These are phyloP conservation scores for Stenocarpella maydis DNA, from an alignment of 2,329 filamentous ascomycete species.

Conservation along the genomic window DNA sequence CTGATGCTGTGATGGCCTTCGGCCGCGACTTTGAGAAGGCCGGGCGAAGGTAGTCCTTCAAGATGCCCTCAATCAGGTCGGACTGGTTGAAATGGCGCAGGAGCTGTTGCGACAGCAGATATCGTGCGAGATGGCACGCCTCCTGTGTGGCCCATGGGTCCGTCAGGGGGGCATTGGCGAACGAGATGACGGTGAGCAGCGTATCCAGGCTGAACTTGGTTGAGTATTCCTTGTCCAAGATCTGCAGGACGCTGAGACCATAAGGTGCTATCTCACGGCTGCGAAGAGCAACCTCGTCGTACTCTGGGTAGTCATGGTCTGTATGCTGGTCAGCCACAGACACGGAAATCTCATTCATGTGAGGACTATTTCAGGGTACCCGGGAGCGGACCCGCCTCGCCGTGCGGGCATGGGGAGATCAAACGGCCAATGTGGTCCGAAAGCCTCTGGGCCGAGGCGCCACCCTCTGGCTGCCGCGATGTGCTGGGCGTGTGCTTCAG, in stretches of 20 bases:
- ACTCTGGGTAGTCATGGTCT: constrained; percentile 25
- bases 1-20: constrained; percentile 61
- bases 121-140: constrained; percentile 43
- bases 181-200: constrained; percentile 46
- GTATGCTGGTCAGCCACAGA: neutral
- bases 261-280: constrained; percentile 22
- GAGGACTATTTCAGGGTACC: neutral
- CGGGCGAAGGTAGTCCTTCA: constrained; percentile 70
- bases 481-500: constrained; percentile 21
- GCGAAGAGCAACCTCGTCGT: constrained; percentile 22
- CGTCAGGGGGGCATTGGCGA: constrained; percentile 35
- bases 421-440: constrained; percentile 15
- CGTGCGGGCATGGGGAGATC: constrained; percentile 17
- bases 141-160: constrained; percentile 44
- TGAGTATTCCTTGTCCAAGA: neutral
- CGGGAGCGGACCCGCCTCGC: neutral
- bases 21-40: constrained; percentile 69
- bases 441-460: constrained; percentile 6
- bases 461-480: constrained; percentile 12
- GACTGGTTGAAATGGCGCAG: constrained; percentile 29
- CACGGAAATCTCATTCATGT: neutral
- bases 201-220: constrained; percentile 38
- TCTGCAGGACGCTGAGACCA: constrained; percentile 21
- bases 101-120: constrained; percentile 45
- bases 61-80: constrained; percentile 64